Conservation (phyloP, 139 green algal genomes). For the Volvox africanus region DNA sequence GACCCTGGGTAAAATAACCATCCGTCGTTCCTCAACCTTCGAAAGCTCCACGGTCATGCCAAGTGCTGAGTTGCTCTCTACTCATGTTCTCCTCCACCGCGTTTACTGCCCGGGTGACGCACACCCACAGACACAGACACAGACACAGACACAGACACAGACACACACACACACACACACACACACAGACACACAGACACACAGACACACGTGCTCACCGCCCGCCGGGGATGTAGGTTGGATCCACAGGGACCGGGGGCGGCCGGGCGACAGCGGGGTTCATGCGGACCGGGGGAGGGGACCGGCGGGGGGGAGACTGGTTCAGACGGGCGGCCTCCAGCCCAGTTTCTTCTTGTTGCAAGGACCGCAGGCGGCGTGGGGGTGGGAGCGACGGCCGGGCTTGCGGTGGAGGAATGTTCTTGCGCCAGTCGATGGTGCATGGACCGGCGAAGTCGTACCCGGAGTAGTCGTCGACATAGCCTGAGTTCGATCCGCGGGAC, state of each 20-base stretch:
- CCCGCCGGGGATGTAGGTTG: background rate
- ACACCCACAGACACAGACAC: too few species aligned
- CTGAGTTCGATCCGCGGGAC: background rate
- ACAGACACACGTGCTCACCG: too few species aligned
- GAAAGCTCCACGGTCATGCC: too few species aligned
- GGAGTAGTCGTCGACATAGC: conserved; percentile 20
- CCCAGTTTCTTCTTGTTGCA: background rate
- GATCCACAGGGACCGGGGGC: background rate
- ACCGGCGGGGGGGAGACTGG: background rate
- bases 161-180: too few species aligned
- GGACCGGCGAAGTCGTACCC: conserved; percentile 38
- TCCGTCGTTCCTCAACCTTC: too few species aligned
- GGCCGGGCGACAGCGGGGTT: background rate
- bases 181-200: too few species aligned
- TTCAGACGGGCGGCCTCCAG: background rate
- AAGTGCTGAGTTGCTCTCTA: too few species aligned
- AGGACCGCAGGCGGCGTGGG: background rate
- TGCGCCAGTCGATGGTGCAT: conserved; percentile 22
- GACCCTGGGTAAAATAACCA: too few species aligned
- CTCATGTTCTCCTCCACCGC: too few species aligned
- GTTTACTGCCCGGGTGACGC: too few species aligned
- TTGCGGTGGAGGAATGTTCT: background rate
- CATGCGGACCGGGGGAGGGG: too few species aligned
- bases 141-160: too few species aligned
- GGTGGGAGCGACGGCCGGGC: background rate